phyloP scores from a whole-genome alignment of 805 yeast species.

The Komagataella ulmi region DNA sequence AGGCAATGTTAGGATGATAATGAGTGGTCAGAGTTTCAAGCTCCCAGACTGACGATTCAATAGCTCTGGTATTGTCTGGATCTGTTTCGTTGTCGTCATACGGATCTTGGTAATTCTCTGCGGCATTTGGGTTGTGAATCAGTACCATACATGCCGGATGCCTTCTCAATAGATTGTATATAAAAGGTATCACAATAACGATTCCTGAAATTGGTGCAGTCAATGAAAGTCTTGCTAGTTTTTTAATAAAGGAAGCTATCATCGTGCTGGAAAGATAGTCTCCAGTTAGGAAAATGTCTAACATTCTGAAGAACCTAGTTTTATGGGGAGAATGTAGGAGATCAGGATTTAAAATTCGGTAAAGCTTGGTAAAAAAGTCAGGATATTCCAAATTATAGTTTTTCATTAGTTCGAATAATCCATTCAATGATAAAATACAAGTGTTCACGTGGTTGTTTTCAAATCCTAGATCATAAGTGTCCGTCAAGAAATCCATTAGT shows the following conservation, averaged over 20 bases:
- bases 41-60: conserved; percentile 89
- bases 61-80: conserved; percentile 70
- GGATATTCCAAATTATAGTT: conserved; percentile 83
- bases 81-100: conserved; percentile 50
- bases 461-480: conserved; percentile 47
- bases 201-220: conserved; percentile 82
- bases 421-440: conserved; percentile 68
- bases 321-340: conserved; percentile 69
- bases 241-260: conserved; percentile 83
- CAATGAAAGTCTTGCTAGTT: conserved; percentile 60
- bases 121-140: conserved; percentile 42
- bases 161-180: conserved; percentile 76
- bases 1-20: conserved; percentile 91
- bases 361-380: conserved; percentile 71
- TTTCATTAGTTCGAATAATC: conserved; percentile 76
- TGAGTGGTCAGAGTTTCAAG: conserved; percentile 61
- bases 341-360: conserved; percentile 64
- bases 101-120: conserved; percentile 39
- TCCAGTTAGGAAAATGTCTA: conserved; percentile 76
- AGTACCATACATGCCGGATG: conserved; percentile 92
- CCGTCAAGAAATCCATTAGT: conserved; percentile 89
- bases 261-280: conserved; percentile 76
- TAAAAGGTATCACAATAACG: conserved; percentile 79
- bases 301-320: conserved; percentile 75
- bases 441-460: conserved; percentile 15